These are phyloP conservation scores for Pichia sp. DNA, from an alignment of 1,139 yeast species.

Conservation along the genomic window DNA sequence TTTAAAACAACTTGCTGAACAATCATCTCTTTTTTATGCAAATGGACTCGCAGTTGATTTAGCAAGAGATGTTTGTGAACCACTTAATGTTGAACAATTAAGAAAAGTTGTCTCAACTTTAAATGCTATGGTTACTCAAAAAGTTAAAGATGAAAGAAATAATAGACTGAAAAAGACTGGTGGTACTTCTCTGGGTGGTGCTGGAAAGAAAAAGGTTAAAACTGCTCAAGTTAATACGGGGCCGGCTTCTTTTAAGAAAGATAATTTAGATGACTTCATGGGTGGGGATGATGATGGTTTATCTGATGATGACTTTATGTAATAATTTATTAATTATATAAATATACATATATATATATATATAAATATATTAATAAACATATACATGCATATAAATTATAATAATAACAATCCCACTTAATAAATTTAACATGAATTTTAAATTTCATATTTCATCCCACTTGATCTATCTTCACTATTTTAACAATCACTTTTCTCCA, in stretches of 20 bases:
- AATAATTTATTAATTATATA: conserved; percentile 15
- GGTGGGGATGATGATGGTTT: conserved; percentile 41
- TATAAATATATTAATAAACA: no score
- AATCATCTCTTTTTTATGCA: conserved; percentile 61
- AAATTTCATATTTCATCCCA: no score
- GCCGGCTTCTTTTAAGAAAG: conserved; percentile 68
- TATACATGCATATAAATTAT: no score
- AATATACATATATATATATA: no score
- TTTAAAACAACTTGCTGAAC: conserved; percentile 56
- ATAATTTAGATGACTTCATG: conserved; percentile 60
- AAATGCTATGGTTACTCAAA: conserved; percentile 74
- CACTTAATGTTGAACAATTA: conserved; percentile 72
- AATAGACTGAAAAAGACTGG: conserved; percentile 74
- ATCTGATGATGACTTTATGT: conserved; percentile 89
- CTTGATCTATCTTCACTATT: no score
- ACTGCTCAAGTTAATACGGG: conserved; percentile 36
- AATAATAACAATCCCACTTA: no score
- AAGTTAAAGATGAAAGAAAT: conserved; percentile 84
- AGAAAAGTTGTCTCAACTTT: conserved; percentile 84
- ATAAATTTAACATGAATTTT: no score
- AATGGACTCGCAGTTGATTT: conserved; percentile 77
- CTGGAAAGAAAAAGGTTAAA: conserved; percentile 92
- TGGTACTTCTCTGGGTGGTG: conserved; percentile 86
- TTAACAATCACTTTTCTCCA: no score
- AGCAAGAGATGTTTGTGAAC: conserved; percentile 75